Evolutionary conservation across 208 protist species (phyloP).

Genomic region (Novymonas esmeraldas): DNA sequence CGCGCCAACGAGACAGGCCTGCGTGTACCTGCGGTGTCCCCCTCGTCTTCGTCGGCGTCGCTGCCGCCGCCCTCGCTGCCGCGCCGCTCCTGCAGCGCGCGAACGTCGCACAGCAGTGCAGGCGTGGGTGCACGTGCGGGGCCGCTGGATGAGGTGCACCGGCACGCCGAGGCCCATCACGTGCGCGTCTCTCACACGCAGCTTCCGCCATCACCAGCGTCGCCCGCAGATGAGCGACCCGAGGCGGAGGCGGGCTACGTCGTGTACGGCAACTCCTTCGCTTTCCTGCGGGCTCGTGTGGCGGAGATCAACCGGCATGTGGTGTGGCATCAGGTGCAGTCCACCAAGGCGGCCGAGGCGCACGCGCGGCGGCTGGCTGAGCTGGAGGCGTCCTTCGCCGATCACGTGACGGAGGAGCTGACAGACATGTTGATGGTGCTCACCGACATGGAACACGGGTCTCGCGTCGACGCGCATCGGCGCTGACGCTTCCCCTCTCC

Average conservation of each 20-base stretch:
- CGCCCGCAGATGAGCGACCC: neutral
- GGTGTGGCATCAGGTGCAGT: slow-evolving; percentile 50
- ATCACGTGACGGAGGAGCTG: slow-evolving; percentile 46
- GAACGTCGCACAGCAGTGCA: neutral
- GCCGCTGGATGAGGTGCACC: too few species aligned
- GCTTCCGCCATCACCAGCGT: slow-evolving; percentile 8
- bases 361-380: slow-evolving; percentile 37
- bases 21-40: neutral
- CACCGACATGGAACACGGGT: slow-evolving; percentile 41
- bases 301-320: slow-evolving; percentile 53
- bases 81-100: neutral
- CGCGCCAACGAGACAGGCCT: too few species aligned
- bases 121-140: too few species aligned
- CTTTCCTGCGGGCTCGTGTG: slow-evolving; percentile 34
- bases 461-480: slow-evolving; percentile 4
- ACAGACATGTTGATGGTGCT: slow-evolving; percentile 64
- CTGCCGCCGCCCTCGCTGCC: too few species aligned
- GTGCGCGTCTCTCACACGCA: slow-evolving; percentile 19
- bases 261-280: slow-evolving; percentile 29
- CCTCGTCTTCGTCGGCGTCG: neutral
- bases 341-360: slow-evolving; percentile 30
- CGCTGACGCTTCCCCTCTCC: neutral
- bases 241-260: slow-evolving; percentile 19
- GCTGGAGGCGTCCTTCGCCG: slow-evolving; percentile 40
- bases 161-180: neutral